phyloP scores from a whole-genome alignment of 2,329 filamentous ascomycete species.

The Sordariomycetes sp. region DNA sequence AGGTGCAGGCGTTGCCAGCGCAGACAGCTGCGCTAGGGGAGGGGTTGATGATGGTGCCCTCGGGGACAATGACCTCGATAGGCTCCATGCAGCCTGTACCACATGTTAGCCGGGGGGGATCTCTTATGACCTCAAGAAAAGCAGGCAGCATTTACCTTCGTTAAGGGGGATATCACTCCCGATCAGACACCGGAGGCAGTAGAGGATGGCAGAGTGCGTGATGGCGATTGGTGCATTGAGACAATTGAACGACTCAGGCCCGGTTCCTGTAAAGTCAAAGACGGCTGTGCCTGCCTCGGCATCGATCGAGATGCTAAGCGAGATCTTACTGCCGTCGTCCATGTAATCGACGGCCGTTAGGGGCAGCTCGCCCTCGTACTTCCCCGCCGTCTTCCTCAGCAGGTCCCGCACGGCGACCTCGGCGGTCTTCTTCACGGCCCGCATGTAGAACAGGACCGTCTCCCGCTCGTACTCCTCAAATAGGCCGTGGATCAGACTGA shows the following conservation, averaged over 20 bases:
- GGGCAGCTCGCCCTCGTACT: conserved; percentile 2
- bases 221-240: conserved; percentile 25
- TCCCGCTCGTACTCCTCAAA: conserved; percentile 61
- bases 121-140: background rate
- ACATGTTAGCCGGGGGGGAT: background rate
- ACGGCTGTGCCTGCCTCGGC: conserved; percentile 16
- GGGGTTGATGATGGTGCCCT: conserved; percentile 62
- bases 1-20: conserved; percentile 72
- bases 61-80: conserved; percentile 63
- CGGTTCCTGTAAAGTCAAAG: conserved; percentile 25
- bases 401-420: conserved; percentile 26
- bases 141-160: conserved; percentile 44
- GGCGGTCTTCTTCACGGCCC: conserved; percentile 70
- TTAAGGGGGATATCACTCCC: conserved; percentile 76
- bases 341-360: conserved; percentile 19
- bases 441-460: conserved; percentile 77
- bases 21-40: conserved; percentile 71
- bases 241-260: conserved; percentile 21
- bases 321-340: conserved; percentile 24
- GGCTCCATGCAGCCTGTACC: conserved; percentile 54
- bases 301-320: conserved; percentile 19
- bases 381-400: background rate
- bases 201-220: conserved; percentile 58
- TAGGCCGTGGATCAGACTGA: conserved; percentile 25
- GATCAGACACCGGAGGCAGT: conserved; percentile 72